Conservation (phyloP, 345 rosid species). For the Boechera stricta region DNA sequence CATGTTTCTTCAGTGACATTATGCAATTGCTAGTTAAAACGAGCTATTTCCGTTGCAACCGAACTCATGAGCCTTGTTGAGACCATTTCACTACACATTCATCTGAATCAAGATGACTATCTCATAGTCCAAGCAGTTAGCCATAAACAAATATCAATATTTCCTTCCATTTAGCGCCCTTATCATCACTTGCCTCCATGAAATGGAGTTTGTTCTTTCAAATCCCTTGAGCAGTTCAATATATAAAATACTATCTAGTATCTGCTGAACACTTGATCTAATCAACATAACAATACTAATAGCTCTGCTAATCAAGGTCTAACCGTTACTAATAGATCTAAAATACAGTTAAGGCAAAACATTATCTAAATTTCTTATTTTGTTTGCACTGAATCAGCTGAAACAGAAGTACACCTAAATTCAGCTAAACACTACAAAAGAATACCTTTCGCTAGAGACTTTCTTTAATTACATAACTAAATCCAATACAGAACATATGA, state of each 20-base stretch:
- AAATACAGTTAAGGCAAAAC: background rate
- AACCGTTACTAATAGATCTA: background rate
- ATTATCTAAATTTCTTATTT: background rate
- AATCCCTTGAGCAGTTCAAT: background rate
- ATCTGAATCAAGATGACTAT: background rate
- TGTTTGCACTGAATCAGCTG: background rate
- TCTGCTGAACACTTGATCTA: background rate
- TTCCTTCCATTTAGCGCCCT: background rate
- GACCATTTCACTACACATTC: conserved; percentile 1
- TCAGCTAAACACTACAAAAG: background rate
- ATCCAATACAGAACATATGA: background rate
- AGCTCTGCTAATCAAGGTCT: background rate
- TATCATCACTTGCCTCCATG: background rate
- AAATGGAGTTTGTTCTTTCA: background rate
- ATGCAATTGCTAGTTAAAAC: background rate
- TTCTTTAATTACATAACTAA: background rate
- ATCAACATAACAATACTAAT: conserved; percentile 6
- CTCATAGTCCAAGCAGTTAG: background rate
- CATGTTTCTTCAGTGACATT: background rate
- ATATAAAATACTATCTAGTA: background rate
- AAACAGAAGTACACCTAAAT: conserved; percentile 4
- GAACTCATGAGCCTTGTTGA: background rate
- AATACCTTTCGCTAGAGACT: background rate
- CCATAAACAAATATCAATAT: background rate
- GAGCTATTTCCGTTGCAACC: background rate